Conservation (phyloP, 352 stramenopile species). For the Pythium angustatum region DNA sequence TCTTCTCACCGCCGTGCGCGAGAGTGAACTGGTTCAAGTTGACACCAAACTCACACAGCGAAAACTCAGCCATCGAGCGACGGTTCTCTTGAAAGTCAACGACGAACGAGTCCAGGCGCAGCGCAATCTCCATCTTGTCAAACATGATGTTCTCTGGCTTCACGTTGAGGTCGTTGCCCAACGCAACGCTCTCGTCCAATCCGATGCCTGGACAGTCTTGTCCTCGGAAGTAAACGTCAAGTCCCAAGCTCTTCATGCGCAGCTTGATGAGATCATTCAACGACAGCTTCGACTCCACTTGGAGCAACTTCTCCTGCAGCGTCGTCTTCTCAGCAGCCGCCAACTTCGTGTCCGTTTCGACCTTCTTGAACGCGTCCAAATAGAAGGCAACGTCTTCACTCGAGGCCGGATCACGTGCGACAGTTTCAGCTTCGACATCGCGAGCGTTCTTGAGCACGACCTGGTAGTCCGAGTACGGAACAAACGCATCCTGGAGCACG, state of each 20-base stretch:
- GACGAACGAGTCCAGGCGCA: slow-evolving; percentile 27
- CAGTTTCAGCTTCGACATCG: slow-evolving; percentile 22
- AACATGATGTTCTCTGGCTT: slow-evolving; percentile 35
- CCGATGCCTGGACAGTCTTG: slow-evolving; percentile 19
- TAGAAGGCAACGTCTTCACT: slow-evolving; percentile 33
- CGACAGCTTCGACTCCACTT: slow-evolving; percentile 28
- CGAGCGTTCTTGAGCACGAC: slow-evolving; percentile 26
- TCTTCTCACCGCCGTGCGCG: slow-evolving; percentile 17
- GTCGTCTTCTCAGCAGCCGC: slow-evolving; percentile 23
- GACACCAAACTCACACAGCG: slow-evolving; percentile 28
- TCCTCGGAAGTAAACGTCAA: slow-evolving; percentile 31
- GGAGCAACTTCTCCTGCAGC: slow-evolving; percentile 22
- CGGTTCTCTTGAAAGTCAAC: slow-evolving; percentile 28
- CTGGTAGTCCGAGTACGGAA: slow-evolving; percentile 35
- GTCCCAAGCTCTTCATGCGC: slow-evolving; percentile 30
- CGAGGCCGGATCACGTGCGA: slow-evolving; percentile 5
- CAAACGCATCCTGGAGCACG: slow-evolving; percentile 30
- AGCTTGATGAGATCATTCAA: slow-evolving; percentile 30
- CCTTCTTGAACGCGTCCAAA: slow-evolving; percentile 30
- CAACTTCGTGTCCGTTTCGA: slow-evolving; percentile 32
- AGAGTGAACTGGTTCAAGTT: slow-evolving; percentile 29
- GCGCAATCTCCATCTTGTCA: slow-evolving; percentile 31
- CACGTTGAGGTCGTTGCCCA: slow-evolving; percentile 27
- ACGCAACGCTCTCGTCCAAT: slow-evolving; percentile 17
- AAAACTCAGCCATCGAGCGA: slow-evolving; percentile 29